A percentile compares a stretch with the other conserved stretches of the same genome.
Conservation (phyloP, 116 monocot species). For the Cymodocea nodosa region DNA sequence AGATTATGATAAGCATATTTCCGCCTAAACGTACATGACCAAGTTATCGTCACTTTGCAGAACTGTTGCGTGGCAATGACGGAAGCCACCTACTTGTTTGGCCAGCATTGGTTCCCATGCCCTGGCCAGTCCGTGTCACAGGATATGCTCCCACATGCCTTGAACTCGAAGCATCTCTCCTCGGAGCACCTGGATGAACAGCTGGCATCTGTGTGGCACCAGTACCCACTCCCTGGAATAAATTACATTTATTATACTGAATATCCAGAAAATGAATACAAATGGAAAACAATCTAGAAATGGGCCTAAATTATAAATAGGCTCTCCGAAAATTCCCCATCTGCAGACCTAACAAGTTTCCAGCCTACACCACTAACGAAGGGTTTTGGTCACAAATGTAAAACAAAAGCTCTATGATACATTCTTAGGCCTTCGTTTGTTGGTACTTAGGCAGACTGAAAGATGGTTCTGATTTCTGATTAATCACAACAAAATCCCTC, state of each 20-base stretch:
- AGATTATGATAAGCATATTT: neutral
- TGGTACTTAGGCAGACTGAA: too few species aligned
- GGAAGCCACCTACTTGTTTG: conserved; percentile 50
- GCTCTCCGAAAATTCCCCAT: neutral
- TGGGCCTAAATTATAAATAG: neutral
- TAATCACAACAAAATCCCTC: neutral
- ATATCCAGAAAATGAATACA: neutral
- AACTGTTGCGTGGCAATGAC: conserved; percentile 39
- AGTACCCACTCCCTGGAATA: conserved; percentile 11
- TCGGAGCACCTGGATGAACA: conserved; percentile 23
- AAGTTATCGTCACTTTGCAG: conserved; percentile 36
- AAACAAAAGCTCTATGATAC: too few species aligned
- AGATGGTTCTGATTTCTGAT: too few species aligned
- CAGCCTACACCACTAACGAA: neutral
- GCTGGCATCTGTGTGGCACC: conserved; percentile 27
- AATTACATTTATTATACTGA: neutral
- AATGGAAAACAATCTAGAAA: neutral
- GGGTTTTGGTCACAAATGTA: too few species aligned
- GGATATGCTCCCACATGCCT: conserved; percentile 23
- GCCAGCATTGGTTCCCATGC: conserved; percentile 29
- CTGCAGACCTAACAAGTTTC: too few species aligned
- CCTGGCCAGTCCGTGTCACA: conserved; percentile 22
- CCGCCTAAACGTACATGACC: neutral
- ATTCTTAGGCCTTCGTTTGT: too few species aligned
- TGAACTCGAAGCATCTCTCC: conserved; percentile 20